phyloP scores from a whole-genome alignment of 352 stramenopile species.

The Phytophthora boehmeriae region DNA sequence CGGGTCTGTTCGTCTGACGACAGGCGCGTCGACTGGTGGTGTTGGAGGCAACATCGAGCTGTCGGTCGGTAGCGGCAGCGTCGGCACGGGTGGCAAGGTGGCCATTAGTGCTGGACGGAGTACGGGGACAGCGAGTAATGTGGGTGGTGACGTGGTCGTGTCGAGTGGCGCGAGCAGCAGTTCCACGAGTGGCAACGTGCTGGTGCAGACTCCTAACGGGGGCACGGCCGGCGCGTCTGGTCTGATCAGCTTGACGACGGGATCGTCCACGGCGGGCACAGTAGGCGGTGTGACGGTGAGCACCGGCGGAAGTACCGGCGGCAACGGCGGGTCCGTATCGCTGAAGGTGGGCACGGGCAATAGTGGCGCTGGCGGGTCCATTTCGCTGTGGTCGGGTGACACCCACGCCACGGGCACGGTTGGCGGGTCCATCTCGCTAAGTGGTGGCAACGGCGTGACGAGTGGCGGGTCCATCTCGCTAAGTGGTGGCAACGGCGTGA shows the following conservation, averaged over 20 bases:
- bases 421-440: no score
- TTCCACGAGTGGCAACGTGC: slow-evolving; percentile 9
- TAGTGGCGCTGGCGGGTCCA: slow-evolving; percentile 21
- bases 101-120: slow-evolving; percentile 12
- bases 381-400: slow-evolving; percentile 15
- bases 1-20: slow-evolving; percentile 1
- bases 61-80: slow-evolving; percentile 18
- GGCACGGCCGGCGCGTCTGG: neutral
- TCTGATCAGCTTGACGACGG: slow-evolving; percentile 20
- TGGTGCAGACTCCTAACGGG: neutral
- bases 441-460: no score
- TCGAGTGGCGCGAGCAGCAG: slow-evolving; percentile 3
- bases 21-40: slow-evolving; percentile 12
- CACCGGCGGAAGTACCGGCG: slow-evolving; percentile 19
- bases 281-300: slow-evolving; percentile 17
- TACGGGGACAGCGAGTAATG: slow-evolving; percentile 5
- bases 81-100: slow-evolving; percentile 7
- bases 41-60: slow-evolving; percentile 21
- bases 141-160: neutral
- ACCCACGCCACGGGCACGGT: neutral
- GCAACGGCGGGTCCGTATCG: slow-evolving; percentile 17
- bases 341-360: slow-evolving; percentile 1
- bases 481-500: slow-evolving; percentile 23
- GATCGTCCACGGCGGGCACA: slow-evolving; percentile 13
- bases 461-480: slow-evolving; percentile 28